Conservation (phyloP, 2,329 filamentous ascomycete genomes). For the Tolypocladium tropicale region DNA sequence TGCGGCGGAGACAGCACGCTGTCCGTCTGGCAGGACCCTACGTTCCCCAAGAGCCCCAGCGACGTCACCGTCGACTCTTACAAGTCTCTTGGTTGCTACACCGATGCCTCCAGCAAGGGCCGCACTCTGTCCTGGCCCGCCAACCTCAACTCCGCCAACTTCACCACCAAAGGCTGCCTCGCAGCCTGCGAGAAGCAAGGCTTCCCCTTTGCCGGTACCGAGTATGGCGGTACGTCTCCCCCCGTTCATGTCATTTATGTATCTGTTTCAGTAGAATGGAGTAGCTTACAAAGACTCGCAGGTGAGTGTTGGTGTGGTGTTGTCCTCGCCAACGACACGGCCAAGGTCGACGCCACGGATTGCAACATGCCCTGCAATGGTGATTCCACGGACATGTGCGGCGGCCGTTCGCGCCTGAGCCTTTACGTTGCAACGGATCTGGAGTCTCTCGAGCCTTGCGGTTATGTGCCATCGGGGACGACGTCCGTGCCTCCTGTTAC, state of each 20-base stretch:
- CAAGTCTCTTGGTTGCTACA: conserved; percentile 52
- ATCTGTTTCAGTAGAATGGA: neutral
- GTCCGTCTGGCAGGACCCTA: conserved; percentile 38
- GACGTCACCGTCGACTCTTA: conserved; percentile 41
- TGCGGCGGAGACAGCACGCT: conserved; percentile 38
- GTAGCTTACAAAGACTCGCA: conserved; percentile 1
- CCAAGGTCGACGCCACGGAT: conserved; percentile 20
- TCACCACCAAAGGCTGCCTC: conserved; percentile 34
- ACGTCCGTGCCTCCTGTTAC: conserved; percentile 10
- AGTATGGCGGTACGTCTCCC: conserved; percentile 24
- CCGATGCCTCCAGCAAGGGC: conserved; percentile 29
- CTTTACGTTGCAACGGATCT: conserved; percentile 39
- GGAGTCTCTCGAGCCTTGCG: conserved; percentile 39
- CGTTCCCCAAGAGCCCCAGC: conserved; percentile 31
- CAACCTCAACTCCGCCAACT: conserved; percentile 19
- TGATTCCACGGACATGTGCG: conserved; percentile 29
- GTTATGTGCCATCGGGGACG: conserved; percentile 16
- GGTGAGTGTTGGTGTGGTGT: conserved; percentile 41
- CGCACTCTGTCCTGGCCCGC: conserved; percentile 35
- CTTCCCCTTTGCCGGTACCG: conserved; percentile 37
- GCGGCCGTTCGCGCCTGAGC: conserved; percentile 30
- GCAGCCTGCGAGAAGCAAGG: conserved; percentile 30
- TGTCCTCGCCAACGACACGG: conserved; percentile 38
- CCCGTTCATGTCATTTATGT: neutral
- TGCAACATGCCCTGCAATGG: conserved; percentile 45